Base-by-base conservation (phyloP, 768 basidiomycete species). In the Termitomyces sp. region DNA sequence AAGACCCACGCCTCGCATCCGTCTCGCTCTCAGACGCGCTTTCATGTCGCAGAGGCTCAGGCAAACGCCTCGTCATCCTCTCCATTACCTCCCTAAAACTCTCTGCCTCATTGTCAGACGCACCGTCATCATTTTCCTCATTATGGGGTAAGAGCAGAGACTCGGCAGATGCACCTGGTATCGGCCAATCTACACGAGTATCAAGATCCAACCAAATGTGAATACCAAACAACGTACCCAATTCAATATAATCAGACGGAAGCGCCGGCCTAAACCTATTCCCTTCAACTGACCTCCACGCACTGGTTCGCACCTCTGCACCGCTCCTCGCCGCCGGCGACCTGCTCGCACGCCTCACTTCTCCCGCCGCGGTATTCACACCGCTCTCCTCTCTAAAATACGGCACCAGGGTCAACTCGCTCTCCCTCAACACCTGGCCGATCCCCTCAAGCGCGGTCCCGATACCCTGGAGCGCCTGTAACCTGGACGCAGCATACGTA, bases 381-480 rank as follows among this genome's bases (percentile, higher is more conserved):
- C 10, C 14, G 2, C 10, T 12, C 0, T 29, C 44, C 20, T 59
- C 61, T 37, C 55, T 34, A 26, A 59, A 16, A 32, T 50, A 61
- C 31, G 61, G 53, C 26, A n/a, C 50, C 24, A 61, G n/a, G 1
- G 54, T 53, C 10, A 57, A n/a, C 50, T 61, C 61, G 46, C 61
- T 61, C 27, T 59, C 58, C 26, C 58, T 58, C 20, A 62, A 24
- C 9, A 47, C 61, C 24, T 59, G 58, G 2, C 58, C 61, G 8
- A 62, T 53, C 0, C 61, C 61, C 46, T 62, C 55, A 14, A 62
- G 44, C 14, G 61, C 58, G 1, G 58, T 49, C 18, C 58, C 58
- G 1, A 62, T 49, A 3, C 58, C 58, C 31, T 59, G 61, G 2
- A 57, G 13, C 16, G 57, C 51, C 31, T 58, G 56, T 26, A 61